Base-by-base conservation (phyloP, 805 yeast genomes). In the Candida multigemmis region DNA sequence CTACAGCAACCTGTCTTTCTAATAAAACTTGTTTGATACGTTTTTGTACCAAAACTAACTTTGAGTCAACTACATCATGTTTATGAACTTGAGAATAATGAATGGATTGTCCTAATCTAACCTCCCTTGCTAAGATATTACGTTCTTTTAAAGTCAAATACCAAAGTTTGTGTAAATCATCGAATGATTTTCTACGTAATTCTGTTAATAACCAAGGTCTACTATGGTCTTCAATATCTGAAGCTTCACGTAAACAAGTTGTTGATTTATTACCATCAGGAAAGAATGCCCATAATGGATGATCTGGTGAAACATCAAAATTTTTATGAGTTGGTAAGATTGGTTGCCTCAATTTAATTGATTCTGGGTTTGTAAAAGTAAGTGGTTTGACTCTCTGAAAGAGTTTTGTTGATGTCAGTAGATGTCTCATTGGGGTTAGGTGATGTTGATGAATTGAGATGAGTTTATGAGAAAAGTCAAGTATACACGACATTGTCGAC, bases 231-330 rank as follows among this genome's bases (percentile, higher is more conserved):
- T 58, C 57, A 26, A 69, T 60, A 16, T 74, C 43, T 13, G 77
- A 82, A 3, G 68, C 53, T 2, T 62, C 48, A 40, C 96, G 70
- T 33, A 81, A 56, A 33, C 76, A 73, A 6, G 40, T 31, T 42
- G 68, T 63, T 31, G 75, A 65, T 21, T 81, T 68, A 37, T 50
- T 48, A 4, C 64, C 68, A 4, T 46, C 48, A 8, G 57, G 53
- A 60, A 89, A 91, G 50, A 91, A 91, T 42, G 82, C 87, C 95
- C 96, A 91, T 37, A 91, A 65, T 16, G 97, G 98, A 55, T 91
- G 98, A 49, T 80, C 81, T 4, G 79, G 89, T 9, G 74, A 68
- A 18, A 82, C 81, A 33, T 66, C 66, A 29, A 87, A 65, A 51
- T 83, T 83, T 37, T 68, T 63, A 28, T 71, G 77, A 2, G 91